These are phyloP conservation scores for Coleophoma cylindrospora DNA, from an alignment of 2,329 filamentous ascomycete species.

Conservation along the genomic window DNA sequence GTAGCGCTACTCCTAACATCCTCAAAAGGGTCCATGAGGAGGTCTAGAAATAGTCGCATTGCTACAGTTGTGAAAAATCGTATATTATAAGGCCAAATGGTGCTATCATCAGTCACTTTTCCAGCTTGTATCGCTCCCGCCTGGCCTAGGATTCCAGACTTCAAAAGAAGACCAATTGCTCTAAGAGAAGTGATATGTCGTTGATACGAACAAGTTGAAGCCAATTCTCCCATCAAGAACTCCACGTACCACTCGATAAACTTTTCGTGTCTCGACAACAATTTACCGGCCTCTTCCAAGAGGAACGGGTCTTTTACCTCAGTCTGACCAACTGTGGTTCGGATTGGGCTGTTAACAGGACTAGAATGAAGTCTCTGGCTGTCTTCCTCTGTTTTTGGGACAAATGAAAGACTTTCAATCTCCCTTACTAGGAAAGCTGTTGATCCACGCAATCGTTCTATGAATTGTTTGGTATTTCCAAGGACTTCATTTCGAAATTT, in stretches of 20 bases:
- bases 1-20: constrained; percentile 68
- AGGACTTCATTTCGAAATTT: constrained; percentile 81
- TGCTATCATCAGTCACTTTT: constrained; percentile 9
- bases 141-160: constrained; percentile 28
- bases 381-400: constrained; percentile 1
- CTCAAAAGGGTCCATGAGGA: constrained; percentile 86
- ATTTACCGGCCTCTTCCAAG: constrained; percentile 3
- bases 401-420: constrained; percentile 12
- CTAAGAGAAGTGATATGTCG: constrained; percentile 79
- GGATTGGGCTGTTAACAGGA: not conserved
- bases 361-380: not conserved
- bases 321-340: constrained; percentile 24
- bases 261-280: constrained; percentile 41
- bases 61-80: constrained; percentile 41
- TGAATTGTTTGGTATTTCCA: constrained; percentile 68
- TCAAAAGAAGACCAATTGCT: constrained; percentile 59
- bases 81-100: constrained; percentile 19
- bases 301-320: not conserved
- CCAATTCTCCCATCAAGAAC: constrained; percentile 70
- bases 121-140: not conserved
- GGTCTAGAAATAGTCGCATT: constrained; percentile 65
- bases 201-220: constrained; percentile 82
- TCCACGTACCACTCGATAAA: constrained; percentile 73
- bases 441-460: constrained; percentile 68
- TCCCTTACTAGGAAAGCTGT: constrained; percentile 49